Percentiles rank a stretch among this genome's conserved stretches.
Conservation (phyloP, 495 filamentous ascomycete species). For the Trichoderma orchidacearum region DNA sequence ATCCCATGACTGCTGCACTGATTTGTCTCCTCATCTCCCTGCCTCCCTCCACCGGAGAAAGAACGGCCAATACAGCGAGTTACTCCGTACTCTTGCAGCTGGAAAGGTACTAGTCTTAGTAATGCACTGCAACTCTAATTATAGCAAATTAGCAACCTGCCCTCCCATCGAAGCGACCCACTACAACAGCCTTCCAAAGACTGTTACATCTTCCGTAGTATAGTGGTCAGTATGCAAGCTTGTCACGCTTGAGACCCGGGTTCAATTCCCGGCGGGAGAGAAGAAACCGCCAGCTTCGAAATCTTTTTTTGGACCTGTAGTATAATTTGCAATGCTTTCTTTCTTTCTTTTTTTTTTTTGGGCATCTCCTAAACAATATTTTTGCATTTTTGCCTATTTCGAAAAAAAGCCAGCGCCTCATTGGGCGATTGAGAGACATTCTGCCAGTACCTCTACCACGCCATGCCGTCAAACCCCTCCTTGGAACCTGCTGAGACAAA, state of each 20-base stretch:
- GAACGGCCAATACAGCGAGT: too few relatives aligned
- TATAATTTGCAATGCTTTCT: too few relatives aligned
- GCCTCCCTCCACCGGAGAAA: too few relatives aligned
- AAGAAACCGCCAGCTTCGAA: neutral
- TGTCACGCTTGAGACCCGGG: slow-evolving; percentile 5
- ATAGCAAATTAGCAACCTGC: neutral
- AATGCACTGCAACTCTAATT: neutral
- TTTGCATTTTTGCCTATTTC: neutral
- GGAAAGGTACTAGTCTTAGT: too few relatives aligned
- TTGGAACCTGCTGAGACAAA: neutral
- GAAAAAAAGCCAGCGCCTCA: neutral
- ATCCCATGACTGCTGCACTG: too few relatives aligned
- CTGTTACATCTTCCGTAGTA: slow-evolving; percentile 2
- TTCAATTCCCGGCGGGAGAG: slow-evolving; percentile 6
- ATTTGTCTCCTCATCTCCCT: neutral
- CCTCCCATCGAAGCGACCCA: neutral
- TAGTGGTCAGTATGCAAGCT: slow-evolving; percentile 5
- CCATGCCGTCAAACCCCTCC: neutral
- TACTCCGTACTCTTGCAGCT: too few relatives aligned
- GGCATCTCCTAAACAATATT: neutral
- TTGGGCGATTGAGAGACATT: neutral
- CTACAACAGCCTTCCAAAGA: neutral
- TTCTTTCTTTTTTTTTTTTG: neutral
- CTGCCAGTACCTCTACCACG: neutral
- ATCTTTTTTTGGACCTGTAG: neutral